Percentiles rank a stretch among this genome's conserved stretches.
These are phyloP conservation scores for Udeniomyces megalosporus DNA, from an alignment of 768 basidiomycete species.

Conservation along the genomic window DNA sequence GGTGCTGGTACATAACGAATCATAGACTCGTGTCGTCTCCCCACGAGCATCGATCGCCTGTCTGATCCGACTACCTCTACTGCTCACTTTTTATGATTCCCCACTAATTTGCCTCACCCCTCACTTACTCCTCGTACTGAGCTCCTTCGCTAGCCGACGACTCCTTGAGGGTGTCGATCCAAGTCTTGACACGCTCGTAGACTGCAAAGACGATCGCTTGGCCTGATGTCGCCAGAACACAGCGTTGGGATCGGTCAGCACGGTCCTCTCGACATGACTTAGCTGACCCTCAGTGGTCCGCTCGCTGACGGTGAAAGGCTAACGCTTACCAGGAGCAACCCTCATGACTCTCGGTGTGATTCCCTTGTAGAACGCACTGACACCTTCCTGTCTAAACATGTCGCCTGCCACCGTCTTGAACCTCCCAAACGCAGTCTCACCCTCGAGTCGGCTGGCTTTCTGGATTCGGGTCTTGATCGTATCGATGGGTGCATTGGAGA, in stretches of 20 bases:
- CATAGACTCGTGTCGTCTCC: no score
- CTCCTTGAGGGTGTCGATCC: constrained; percentile 48
- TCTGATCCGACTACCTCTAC: no score
- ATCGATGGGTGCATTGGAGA: constrained; percentile 74
- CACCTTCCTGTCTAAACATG: constrained; percentile 85
- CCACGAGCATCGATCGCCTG: no score
- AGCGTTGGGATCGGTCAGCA: no score
- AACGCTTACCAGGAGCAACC: constrained; percentile 75
- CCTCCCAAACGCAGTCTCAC: constrained; percentile 61
- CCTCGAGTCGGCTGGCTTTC: constrained; percentile 56
- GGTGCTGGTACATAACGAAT: no score
- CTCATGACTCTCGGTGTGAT: constrained; percentile 91
- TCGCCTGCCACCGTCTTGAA: constrained; percentile 66
- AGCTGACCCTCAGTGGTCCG: no score
- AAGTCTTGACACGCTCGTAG: constrained; percentile 67
- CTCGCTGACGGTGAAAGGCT: no score
- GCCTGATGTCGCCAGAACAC: neutral
- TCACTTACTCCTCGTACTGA: constrained; percentile 1
- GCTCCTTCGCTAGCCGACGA: neutral
- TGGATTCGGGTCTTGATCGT: constrained; percentile 49
- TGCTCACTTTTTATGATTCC: no score
- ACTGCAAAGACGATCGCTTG: constrained; percentile 96
- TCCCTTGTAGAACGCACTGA: constrained; percentile 88
- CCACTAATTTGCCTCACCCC: no score
- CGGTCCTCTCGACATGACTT: no score